A percentile compares a stretch with the other conserved stretches of the same genome.
phyloP scores from a whole-genome alignment of 108 stramenopile species.

The Cyclotella atomus region DNA sequence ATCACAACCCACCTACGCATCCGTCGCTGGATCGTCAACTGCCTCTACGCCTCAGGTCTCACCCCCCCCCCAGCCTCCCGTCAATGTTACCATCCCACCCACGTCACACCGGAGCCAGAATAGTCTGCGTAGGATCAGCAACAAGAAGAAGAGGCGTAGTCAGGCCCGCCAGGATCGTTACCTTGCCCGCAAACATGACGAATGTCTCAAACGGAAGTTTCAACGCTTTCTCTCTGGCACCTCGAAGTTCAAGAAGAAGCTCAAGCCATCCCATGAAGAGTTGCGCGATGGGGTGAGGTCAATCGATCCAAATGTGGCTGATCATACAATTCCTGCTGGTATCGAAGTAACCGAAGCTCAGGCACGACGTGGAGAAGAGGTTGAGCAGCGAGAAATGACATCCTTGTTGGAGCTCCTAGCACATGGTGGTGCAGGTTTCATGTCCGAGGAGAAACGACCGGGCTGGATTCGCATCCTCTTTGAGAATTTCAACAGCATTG shows the following conservation, averaged over 20 bases:
- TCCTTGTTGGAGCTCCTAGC: background rate
- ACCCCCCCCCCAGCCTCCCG: background rate
- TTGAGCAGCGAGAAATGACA: background rate
- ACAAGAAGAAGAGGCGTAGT: too few relatives aligned
- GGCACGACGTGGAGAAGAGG: background rate
- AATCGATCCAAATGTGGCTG: background rate
- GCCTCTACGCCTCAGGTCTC: too few relatives aligned
- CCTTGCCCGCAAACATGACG: background rate
- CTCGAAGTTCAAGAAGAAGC: background rate
- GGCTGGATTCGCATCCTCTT: background rate
- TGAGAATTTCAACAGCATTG: slow-evolving; percentile 1
- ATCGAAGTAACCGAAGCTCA: background rate
- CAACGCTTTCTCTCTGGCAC: background rate
- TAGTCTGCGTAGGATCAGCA: too few relatives aligned
- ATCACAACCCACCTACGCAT: too few relatives aligned
- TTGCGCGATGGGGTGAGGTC: background rate
- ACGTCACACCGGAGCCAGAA: background rate
- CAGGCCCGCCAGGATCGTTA: background rate
- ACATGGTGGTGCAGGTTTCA: background rate
- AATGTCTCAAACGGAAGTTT: background rate
- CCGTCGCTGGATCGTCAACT: too few relatives aligned
- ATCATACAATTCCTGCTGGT: background rate
- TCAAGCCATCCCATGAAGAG: background rate
- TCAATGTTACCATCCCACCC: background rate
- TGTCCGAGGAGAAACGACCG: background rate